Evolutionary conservation across 2,329 filamentous ascomycete genomes (phyloP).

Genomic region (Leptodontidium sp.): DNA sequence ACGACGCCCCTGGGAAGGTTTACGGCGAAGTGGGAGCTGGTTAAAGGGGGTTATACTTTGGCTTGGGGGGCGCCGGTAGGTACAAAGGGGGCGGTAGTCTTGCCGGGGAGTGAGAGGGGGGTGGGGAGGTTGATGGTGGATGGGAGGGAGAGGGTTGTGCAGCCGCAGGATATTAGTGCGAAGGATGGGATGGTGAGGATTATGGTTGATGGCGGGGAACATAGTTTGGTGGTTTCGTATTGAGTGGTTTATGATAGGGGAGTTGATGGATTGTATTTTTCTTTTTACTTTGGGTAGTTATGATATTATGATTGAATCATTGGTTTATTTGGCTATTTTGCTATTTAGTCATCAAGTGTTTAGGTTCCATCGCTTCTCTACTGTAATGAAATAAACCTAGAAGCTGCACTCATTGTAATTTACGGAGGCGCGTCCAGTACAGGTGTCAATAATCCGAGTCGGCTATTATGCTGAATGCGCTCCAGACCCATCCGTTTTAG

Average conservation of each 20-base stretch:
- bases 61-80: slow-evolving; percentile 33
- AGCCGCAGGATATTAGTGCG: slow-evolving; percentile 14
- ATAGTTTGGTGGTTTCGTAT: slow-evolving; percentile 25
- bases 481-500: too few species aligned
- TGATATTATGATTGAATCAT: background rate
- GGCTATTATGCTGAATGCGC: too few species aligned
- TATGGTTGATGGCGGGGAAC: slow-evolving; percentile 20
- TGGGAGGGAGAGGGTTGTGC: slow-evolving; percentile 9
- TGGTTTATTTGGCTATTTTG: too few species aligned
- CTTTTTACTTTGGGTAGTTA: background rate
- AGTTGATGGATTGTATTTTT: background rate
- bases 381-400: too few species aligned
- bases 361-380: too few species aligned
- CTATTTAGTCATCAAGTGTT: too few species aligned
- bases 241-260: slow-evolving; percentile 6
- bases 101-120: slow-evolving; percentile 21
- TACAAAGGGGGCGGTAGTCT: slow-evolving; percentile 31
- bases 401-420: too few species aligned
- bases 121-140: slow-evolving; percentile 20
- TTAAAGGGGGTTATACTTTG: slow-evolving; percentile 25
- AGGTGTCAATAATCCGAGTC: too few species aligned
- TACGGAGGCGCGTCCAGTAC: too few species aligned
- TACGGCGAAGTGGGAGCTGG: slow-evolving; percentile 45
- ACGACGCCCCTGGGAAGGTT: slow-evolving; percentile 51
- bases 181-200: slow-evolving; percentile 19